Percentiles rank a stretch among this genome's conserved stretches.
phyloP scores from a whole-genome alignment of 2,329 filamentous ascomycete genomes.

The Neonectria hederae region DNA sequence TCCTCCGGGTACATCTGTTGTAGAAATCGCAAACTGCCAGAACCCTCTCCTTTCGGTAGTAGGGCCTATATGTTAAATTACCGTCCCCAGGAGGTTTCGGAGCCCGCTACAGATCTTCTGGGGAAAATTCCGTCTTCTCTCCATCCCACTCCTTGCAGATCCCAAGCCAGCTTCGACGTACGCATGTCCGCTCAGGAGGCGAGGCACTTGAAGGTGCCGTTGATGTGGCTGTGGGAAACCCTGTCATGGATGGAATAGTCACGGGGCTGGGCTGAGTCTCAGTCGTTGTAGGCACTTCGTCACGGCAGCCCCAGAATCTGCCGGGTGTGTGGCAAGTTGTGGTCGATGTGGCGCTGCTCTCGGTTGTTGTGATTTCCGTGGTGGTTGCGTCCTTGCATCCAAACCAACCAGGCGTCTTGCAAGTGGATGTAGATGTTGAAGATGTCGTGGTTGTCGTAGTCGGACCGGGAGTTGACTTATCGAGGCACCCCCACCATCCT shows the following conservation, averaged over 20 bases:
- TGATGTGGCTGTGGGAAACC: constrained; percentile 44
- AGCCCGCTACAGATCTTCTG: constrained; percentile 45
- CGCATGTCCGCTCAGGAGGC: constrained; percentile 46
- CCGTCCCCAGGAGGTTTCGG: neutral
- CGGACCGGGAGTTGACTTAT: constrained; percentile 65
- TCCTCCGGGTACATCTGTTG: neutral
- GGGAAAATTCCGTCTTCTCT: constrained; percentile 37
- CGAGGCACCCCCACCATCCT: constrained; percentile 88
- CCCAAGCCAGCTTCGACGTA: constrained; percentile 53
- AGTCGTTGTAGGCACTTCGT: constrained; percentile 48
- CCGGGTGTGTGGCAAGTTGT: constrained; percentile 61
- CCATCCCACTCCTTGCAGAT: constrained; percentile 52
- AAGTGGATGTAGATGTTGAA: constrained; percentile 62
- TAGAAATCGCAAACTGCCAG: neutral
- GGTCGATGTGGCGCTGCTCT: constrained; percentile 44
- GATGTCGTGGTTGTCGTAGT: constrained; percentile 56
- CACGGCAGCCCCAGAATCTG: constrained; percentile 65
- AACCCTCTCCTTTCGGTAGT: neutral
- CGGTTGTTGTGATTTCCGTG: constrained; percentile 48
- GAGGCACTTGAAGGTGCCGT: constrained; percentile 38
- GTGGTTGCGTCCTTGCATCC: constrained; percentile 65
- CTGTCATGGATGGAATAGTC: constrained; percentile 42
- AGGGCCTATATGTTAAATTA: neutral
- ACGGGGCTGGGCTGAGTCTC: constrained; percentile 47
- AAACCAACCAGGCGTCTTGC: constrained; percentile 72